A percentile compares a stretch with the other conserved stretches of the same genome.
Conservation (phyloP, 1,284 basidiomycete genomes). For the Trichosporon ovoides region DNA sequence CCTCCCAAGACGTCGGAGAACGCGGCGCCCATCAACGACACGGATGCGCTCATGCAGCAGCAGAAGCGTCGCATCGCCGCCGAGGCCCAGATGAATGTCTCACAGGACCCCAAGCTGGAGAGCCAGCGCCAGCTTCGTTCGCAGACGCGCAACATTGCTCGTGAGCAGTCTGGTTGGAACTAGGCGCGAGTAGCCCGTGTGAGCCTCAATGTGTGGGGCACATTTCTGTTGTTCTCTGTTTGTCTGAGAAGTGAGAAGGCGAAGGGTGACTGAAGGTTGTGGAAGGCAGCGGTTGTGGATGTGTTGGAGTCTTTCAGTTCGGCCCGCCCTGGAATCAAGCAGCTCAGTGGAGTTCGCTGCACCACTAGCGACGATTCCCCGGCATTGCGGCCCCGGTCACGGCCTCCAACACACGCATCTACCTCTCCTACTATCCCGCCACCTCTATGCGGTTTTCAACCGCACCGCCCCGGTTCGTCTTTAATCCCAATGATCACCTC, state of each 20-base stretch:
- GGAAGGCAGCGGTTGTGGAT: conserved; percentile 25
- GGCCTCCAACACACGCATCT: conserved; percentile 6
- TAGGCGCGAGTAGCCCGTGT: neutral
- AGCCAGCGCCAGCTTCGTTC: conserved; percentile 42
- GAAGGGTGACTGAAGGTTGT: conserved; percentile 12
- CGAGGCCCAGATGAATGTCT: conserved; percentile 15
- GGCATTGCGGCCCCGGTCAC: conserved; percentile 19
- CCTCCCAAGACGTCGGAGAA: conserved; percentile 14
- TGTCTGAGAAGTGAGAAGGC: conserved; percentile 6
- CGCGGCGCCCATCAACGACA: neutral
- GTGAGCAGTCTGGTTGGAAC: conserved; percentile 29
- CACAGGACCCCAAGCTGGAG: conserved; percentile 25
- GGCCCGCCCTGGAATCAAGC: conserved; percentile 20
- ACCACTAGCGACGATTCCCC: conserved; percentile 19
- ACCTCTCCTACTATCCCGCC: neutral
- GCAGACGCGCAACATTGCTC: conserved; percentile 36
- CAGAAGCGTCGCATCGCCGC: conserved; percentile 18
- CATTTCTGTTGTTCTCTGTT: neutral
- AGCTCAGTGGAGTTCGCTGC: conserved; percentile 22
- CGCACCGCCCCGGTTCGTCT: conserved; percentile 3
- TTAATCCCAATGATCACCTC: conserved; percentile 3
- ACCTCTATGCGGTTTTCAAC: conserved; percentile 6
- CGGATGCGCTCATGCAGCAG: conserved; percentile 15
- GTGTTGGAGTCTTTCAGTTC: conserved; percentile 19
- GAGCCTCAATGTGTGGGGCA: neutral